Percentiles rank a stretch among this genome's conserved stretches.
phyloP scores from a whole-genome alignment of 768 basidiomycete genomes.

The Podaxis sp. region DNA sequence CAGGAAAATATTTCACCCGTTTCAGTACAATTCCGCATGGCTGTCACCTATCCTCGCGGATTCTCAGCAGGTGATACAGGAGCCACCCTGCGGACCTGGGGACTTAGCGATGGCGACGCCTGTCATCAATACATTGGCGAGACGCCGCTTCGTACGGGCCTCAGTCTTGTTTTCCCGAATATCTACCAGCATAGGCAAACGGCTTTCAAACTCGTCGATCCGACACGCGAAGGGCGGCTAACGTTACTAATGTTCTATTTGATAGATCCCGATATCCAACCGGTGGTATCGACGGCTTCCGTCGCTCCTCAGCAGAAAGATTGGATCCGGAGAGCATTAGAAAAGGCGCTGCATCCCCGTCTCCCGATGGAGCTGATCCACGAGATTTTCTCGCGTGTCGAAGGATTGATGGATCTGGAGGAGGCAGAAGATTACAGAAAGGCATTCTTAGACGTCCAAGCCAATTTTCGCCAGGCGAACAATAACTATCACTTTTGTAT shows the following conservation, averaged over 20 bases:
- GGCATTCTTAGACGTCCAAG: slow-evolving; percentile 32
- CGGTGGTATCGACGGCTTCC: slow-evolving; percentile 39
- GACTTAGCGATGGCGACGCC: slow-evolving; percentile 42
- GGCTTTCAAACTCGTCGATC: slow-evolving; percentile 39
- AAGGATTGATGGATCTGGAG: slow-evolving; percentile 37
- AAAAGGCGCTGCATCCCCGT: slow-evolving; percentile 31
- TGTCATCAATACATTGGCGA: slow-evolving; percentile 49
- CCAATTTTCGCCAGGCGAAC: slow-evolving; percentile 37
- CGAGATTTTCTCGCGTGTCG: slow-evolving; percentile 35
- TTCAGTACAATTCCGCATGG: slow-evolving; percentile 48
- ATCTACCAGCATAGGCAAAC: slow-evolving; percentile 51
- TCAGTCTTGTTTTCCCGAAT: slow-evolving; percentile 53
- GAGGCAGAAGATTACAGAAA: slow-evolving; percentile 36
- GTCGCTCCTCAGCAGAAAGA: slow-evolving; percentile 52
- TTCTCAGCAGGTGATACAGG: slow-evolving; percentile 46
- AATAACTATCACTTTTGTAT: slow-evolving; percentile 49
- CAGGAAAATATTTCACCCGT: slow-evolving; percentile 45
- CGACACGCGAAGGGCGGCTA: slow-evolving; percentile 39
- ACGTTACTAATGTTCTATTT: slow-evolving; percentile 46
- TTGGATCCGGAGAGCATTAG: slow-evolving; percentile 42
- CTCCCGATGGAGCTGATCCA: slow-evolving; percentile 47
- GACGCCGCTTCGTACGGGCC: slow-evolving; percentile 33
- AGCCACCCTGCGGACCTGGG: slow-evolving; percentile 50
- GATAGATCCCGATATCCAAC: slow-evolving; percentile 44
- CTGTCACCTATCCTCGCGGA: slow-evolving; percentile 44